Conservation (phyloP, 257 asterid genomes). For the Ajuga chamaepitys region DNA sequence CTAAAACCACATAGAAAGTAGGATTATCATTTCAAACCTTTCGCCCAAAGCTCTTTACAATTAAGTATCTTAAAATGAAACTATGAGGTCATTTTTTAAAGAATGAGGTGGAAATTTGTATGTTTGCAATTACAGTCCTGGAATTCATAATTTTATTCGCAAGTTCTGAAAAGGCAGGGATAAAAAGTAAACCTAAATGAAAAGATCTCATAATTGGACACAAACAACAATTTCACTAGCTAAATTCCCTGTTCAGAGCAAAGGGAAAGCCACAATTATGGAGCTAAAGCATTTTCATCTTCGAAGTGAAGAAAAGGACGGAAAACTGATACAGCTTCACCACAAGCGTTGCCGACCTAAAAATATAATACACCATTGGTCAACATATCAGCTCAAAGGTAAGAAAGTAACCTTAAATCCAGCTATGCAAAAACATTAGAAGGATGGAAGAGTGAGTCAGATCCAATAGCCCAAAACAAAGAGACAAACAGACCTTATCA, state of each 20-base stretch:
- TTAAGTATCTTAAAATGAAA: background rate
- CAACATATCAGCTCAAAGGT: slow-evolving; percentile 73
- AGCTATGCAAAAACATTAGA: slow-evolving; percentile 53
- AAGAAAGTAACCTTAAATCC: slow-evolving; percentile 72
- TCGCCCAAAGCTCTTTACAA: background rate
- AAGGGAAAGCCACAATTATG: slow-evolving; percentile 51
- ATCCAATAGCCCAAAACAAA: slow-evolving; percentile 49
- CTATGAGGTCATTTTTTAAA: slow-evolving; percentile 7
- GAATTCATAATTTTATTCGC: slow-evolving; percentile 17
- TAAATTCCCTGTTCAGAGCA: slow-evolving; percentile 63
- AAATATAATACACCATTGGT: slow-evolving; percentile 80
- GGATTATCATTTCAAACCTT: slow-evolving; percentile 3
- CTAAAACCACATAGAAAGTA: background rate
- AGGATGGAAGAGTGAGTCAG: slow-evolving; percentile 54
- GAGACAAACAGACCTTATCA: slow-evolving; percentile 83
- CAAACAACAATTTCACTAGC: slow-evolving; percentile 22
- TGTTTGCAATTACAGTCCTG: slow-evolving; percentile 22
- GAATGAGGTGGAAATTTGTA: slow-evolving; percentile 4
- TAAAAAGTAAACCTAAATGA: slow-evolving; percentile 20
- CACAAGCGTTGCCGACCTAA: slow-evolving; percentile 98
- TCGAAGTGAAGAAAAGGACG: slow-evolving; percentile 77
- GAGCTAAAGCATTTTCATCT: slow-evolving; percentile 73
- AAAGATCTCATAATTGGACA: slow-evolving; percentile 18
- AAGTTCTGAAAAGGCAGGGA: slow-evolving; percentile 9
- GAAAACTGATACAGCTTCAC: slow-evolving; percentile 96